Percentiles rank a stretch among this genome's conserved stretches.
phyloP scores from a whole-genome alignment of 2,329 filamentous ascomycete genomes.

The Madurella mycetomatis region DNA sequence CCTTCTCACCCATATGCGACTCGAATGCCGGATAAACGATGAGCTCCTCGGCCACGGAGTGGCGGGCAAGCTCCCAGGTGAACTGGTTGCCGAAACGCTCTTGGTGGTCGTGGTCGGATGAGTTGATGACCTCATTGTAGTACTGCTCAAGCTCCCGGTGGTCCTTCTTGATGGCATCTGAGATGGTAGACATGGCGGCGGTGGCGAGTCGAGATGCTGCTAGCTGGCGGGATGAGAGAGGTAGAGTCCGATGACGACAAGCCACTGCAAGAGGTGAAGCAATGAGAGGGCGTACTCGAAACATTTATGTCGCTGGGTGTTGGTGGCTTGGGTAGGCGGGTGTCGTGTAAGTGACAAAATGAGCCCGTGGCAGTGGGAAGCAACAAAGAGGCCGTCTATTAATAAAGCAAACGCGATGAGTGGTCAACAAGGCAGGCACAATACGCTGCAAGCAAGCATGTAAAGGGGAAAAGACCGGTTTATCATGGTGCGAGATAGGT shows the following conservation, averaged over 20 bases:
- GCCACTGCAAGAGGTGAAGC: background rate
- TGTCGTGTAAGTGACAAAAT: too few species aligned
- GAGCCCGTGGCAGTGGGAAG: too few species aligned
- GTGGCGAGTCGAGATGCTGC: background rate
- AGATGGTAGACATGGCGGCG: slow-evolving; percentile 16
- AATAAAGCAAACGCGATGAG: too few species aligned
- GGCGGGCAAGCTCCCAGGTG: slow-evolving; percentile 49
- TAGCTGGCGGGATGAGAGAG: background rate
- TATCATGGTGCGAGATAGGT: too few species aligned
- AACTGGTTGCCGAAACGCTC: slow-evolving; percentile 47
- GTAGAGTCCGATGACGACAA: background rate
- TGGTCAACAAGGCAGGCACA: too few species aligned
- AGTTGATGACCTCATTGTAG: slow-evolving; percentile 40
- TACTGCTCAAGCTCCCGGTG: slow-evolving; percentile 22
- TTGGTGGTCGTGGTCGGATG: slow-evolving; percentile 39
- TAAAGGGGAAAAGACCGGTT: too few species aligned
- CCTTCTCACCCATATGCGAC: slow-evolving; percentile 8
- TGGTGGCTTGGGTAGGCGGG: too few species aligned
- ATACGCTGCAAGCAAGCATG: too few species aligned
- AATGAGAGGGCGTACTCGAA: background rate
- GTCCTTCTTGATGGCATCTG: slow-evolving; percentile 8
- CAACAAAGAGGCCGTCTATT: too few species aligned
- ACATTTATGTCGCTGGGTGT: background rate
- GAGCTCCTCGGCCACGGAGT: slow-evolving; percentile 48
- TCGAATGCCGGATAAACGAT: slow-evolving; percentile 7